Evolutionary conservation across 2,329 filamentous ascomycete species (phyloP).

Genomic region (Aspergillus thermomutatus): DNA sequence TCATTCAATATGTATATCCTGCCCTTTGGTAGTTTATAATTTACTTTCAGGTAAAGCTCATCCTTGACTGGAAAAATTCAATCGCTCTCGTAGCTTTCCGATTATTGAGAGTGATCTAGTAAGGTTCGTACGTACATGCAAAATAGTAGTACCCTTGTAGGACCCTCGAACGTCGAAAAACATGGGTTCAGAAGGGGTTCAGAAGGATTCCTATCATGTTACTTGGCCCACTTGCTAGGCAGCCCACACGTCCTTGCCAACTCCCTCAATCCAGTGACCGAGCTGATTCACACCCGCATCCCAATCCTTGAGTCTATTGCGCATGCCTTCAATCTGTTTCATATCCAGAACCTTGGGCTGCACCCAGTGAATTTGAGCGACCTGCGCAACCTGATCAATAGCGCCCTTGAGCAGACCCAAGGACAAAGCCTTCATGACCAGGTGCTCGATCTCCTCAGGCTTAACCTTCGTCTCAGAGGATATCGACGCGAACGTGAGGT

Average conservation of each 20-base stretch:
- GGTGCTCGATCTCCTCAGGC: slow-evolving; percentile 88
- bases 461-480: slow-evolving; percentile 88
- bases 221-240: slow-evolving; percentile 49
- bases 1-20: neutral
- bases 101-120: slow-evolving; percentile 10
- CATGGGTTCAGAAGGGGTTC: neutral
- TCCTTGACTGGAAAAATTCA: neutral
- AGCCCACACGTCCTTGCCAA: slow-evolving; percentile 94
- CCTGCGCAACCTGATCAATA: slow-evolving; percentile 92
- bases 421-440: slow-evolving; percentile 99
- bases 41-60: neutral
- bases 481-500: slow-evolving; percentile 88
- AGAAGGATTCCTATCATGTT: neutral
- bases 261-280: slow-evolving; percentile 93
- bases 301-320: slow-evolving; percentile 84
- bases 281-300: slow-evolving; percentile 93
- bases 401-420: slow-evolving; percentile 84
- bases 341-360: slow-evolving; percentile 97
- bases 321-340: slow-evolving; percentile 92
- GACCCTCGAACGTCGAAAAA: neutral
- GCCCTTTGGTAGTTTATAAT: neutral
- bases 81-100: slow-evolving; percentile 6
- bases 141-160: neutral
- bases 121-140: slow-evolving; percentile 16
- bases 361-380: slow-evolving; percentile 97